These are phyloP conservation scores for Scedosporium apiospermum DNA, from an alignment of 2,329 filamentous ascomycete genomes.

Conservation along the genomic window DNA sequence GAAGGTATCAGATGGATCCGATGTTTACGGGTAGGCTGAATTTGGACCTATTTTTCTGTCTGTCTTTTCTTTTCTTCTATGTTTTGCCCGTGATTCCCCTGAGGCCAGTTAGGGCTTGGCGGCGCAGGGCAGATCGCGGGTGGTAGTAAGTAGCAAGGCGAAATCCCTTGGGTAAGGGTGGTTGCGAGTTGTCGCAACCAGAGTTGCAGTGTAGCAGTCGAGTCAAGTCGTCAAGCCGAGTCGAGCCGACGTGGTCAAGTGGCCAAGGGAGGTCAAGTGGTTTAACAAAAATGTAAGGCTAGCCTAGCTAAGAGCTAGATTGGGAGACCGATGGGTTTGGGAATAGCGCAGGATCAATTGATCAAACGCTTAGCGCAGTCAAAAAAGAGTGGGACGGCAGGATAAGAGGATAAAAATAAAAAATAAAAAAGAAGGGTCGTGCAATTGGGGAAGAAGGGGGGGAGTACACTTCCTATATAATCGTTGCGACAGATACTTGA, in stretches of 20 bases:
- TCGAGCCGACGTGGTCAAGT: too few relatives aligned
- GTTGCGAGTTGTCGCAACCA: neutral
- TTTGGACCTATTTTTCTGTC: neutral
- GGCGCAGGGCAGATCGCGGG: too few relatives aligned
- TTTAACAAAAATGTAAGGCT: too few relatives aligned
- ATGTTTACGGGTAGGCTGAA: neutral
- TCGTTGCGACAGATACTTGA: neutral
- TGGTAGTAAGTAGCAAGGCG: neutral
- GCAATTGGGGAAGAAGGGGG: neutral
- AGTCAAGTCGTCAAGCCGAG: too few relatives aligned
- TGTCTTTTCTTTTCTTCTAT: too few relatives aligned
- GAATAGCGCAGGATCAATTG: neutral
- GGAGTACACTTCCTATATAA: constrained; percentile 6
- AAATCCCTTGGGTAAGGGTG: neutral
- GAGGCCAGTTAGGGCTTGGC: neutral
- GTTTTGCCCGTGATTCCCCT: too few relatives aligned
- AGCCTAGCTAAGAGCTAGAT: neutral
- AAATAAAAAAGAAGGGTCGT: too few relatives aligned
- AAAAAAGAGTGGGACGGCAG: neutral
- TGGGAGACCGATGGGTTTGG: neutral
- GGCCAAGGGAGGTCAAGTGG: too few relatives aligned
- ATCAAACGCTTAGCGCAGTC: neutral
- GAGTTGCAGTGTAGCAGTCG: too few relatives aligned
- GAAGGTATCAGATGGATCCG: too few relatives aligned
- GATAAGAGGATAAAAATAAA: too few relatives aligned